Percentiles rank a stretch among this genome's conserved stretches.
phyloP scores from a whole-genome alignment of 495 filamentous ascomycete species.

The Umbilicaria muhlenbergii region DNA sequence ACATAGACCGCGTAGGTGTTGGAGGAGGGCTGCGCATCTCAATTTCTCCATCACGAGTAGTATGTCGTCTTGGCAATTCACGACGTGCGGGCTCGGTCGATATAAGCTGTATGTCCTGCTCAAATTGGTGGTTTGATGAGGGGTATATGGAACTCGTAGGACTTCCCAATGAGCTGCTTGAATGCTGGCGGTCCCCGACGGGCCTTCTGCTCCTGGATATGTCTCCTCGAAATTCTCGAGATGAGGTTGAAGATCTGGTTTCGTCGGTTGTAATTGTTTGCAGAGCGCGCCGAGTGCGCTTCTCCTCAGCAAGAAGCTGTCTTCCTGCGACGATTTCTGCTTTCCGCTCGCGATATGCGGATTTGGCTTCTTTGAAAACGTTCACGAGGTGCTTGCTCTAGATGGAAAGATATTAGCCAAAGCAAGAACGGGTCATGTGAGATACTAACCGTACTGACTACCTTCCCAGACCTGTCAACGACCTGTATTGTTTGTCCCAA shows the following conservation, averaged over 20 bases:
- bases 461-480: conserved; percentile 83
- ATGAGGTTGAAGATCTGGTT: conserved; percentile 28
- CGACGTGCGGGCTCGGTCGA: not conserved
- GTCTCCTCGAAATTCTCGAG: conserved; percentile 18
- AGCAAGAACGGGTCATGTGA: not conserved
- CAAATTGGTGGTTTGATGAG: conserved; percentile 5
- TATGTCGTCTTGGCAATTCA: conserved; percentile 31
- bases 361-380: conserved; percentile 77
- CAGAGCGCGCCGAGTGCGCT: conserved; percentile 31
- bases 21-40: conserved; percentile 1
- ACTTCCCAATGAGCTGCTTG: not conserved
- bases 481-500: conserved; percentile 69
- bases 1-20: conserved; percentile 8
- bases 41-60: conserved; percentile 9
- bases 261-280: conserved; percentile 35
- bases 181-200: conserved; percentile 1
- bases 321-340: conserved; percentile 56
- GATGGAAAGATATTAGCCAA: conserved; percentile 13
- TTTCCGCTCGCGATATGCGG: conserved; percentile 71
- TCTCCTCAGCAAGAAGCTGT: conserved; percentile 37
- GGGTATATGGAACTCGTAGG: conserved; percentile 4
- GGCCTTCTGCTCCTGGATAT: conserved; percentile 6
- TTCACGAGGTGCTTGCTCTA: conserved; percentile 79
- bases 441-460: conserved; percentile 68
- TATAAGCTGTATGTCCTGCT: conserved; percentile 6